phyloP scores from a whole-genome alignment of 2,329 filamentous ascomycete genomes.

The Aspergillus brunneoviolaceus region DNA sequence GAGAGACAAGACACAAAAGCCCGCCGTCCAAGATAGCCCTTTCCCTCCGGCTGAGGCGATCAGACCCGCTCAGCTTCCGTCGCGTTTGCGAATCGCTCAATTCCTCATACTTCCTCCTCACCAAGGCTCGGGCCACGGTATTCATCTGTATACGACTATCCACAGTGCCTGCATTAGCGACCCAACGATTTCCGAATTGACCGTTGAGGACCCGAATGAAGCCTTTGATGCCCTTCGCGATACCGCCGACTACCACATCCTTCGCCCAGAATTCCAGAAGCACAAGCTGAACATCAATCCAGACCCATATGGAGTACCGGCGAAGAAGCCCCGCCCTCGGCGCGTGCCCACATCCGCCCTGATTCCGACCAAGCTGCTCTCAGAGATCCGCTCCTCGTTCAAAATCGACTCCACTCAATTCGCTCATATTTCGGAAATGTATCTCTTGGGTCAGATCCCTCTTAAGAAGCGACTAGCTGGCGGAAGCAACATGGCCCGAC shows the following conservation, averaged over 20 bases:
- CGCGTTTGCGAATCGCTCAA: conserved; percentile 83
- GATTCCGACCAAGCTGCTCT: conserved; percentile 52
- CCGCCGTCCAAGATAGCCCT: conserved; percentile 43
- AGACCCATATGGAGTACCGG: conserved; percentile 37
- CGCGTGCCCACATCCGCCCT: conserved; percentile 53
- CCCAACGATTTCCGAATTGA: conserved; percentile 74
- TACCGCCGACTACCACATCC: conserved; percentile 58
- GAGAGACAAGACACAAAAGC: conserved; percentile 38
- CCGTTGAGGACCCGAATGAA: conserved; percentile 87
- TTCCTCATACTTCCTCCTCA: conserved; percentile 89
- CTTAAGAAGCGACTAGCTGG: conserved; percentile 47
- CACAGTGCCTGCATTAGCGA: conserved; percentile 68
- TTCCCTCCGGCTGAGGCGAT: conserved; percentile 44
- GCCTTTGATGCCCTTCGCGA: conserved; percentile 66
- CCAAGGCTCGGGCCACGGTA: conserved; percentile 76
- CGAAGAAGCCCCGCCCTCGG: conserved; percentile 38
- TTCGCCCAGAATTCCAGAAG: conserved; percentile 53
- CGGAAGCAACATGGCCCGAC: conserved; percentile 52
- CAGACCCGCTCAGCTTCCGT: conserved; percentile 63
- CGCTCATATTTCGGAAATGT: conserved; percentile 62
- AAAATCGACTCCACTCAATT: conserved; percentile 64
- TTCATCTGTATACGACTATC: conserved; percentile 76
- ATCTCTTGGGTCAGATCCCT: conserved; percentile 59
- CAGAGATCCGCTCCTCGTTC: conserved; percentile 50
- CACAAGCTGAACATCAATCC: conserved; percentile 50